A percentile compares a stretch with the other conserved stretches of the same genome.
phyloP scores from a whole-genome alignment of 2,329 filamentous ascomycete species.

The Diaporthe capsici region DNA sequence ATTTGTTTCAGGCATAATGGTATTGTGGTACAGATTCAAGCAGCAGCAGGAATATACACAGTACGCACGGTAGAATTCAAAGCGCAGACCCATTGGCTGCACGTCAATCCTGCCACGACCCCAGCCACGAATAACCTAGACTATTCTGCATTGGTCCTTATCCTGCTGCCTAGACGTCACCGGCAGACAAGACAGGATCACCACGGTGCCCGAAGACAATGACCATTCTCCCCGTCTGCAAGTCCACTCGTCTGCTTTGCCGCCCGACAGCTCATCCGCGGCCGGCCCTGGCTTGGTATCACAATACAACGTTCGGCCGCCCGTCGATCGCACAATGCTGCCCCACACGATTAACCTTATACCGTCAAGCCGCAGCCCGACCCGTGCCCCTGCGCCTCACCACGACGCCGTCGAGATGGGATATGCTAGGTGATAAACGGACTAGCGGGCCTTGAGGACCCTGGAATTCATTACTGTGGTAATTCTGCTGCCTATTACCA shows the following conservation, averaged over 20 bases:
- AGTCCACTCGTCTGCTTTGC: not conserved
- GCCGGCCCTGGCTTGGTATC: not conserved
- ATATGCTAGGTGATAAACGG: not conserved
- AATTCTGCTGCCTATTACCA: conserved; percentile 18
- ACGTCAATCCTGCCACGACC: conserved; percentile 2
- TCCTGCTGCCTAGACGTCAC: conserved; percentile 12
- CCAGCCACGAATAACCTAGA: not conserved
- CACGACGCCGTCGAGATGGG: not conserved
- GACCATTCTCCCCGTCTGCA: not conserved
- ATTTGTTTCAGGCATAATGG: not conserved
- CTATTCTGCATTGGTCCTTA: conserved; percentile 11
- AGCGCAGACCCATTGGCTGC: not conserved
- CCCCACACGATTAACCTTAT: not conserved
- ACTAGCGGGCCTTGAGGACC: not conserved
- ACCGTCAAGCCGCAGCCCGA: conserved; percentile 9
- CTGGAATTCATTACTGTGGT: not conserved
- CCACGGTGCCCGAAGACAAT: not conserved
- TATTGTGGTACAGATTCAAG: not conserved
- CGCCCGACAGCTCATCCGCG: not conserved
- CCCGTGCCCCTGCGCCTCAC: conserved; percentile 4
- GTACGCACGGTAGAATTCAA: not conserved
- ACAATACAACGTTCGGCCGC: not conserved
- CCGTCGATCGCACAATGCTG: conserved; percentile 21
- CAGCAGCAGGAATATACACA: not conserved
- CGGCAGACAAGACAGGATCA: not conserved